phyloP scores from a whole-genome alignment of 1,284 basidiomycete genomes.

The Abortiporus biennis region DNA sequence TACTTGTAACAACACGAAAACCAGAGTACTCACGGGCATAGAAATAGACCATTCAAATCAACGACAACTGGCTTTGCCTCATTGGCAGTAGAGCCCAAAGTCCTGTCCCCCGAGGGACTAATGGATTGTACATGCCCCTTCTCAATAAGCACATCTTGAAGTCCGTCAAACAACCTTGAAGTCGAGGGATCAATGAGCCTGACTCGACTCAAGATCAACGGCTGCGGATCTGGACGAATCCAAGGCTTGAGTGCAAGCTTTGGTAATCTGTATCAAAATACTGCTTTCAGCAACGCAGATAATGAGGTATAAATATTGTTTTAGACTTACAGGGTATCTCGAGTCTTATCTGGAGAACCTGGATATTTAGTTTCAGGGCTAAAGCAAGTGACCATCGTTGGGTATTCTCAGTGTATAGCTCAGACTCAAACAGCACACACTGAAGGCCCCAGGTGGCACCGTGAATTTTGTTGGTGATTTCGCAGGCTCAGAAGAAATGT shows the following conservation, averaged over 20 bases:
- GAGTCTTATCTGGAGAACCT: constrained; percentile 13
- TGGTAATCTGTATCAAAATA: constrained; percentile 21
- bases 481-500: too few relatives aligned
- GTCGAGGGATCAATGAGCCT: constrained; percentile 27
- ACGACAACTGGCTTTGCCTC: constrained; percentile 19
- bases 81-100: constrained; percentile 9
- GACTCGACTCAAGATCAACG: constrained; percentile 27
- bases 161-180: constrained; percentile 19
- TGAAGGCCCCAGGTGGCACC: too few relatives aligned
- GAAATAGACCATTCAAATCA: constrained; percentile 30
- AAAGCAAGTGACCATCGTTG: background rate
- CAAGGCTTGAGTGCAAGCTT: constrained; percentile 35
- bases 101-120: constrained; percentile 8
- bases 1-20: background rate
- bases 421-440: too few relatives aligned
- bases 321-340: constrained; percentile 11
- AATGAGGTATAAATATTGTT: background rate
- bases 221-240: constrained; percentile 19
- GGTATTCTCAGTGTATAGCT: too few relatives aligned
- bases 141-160: constrained; percentile 26
- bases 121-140: constrained; percentile 27
- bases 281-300: background rate
- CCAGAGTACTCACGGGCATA: constrained; percentile 30
- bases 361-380: constrained; percentile 7
- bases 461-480: too few relatives aligned